A percentile compares a stretch with the other conserved stretches of the same genome.
Evolutionary conservation across 192 early-diverging fungal species (phyloP).

Genomic region (Neocallimastix lanati): DNA sequence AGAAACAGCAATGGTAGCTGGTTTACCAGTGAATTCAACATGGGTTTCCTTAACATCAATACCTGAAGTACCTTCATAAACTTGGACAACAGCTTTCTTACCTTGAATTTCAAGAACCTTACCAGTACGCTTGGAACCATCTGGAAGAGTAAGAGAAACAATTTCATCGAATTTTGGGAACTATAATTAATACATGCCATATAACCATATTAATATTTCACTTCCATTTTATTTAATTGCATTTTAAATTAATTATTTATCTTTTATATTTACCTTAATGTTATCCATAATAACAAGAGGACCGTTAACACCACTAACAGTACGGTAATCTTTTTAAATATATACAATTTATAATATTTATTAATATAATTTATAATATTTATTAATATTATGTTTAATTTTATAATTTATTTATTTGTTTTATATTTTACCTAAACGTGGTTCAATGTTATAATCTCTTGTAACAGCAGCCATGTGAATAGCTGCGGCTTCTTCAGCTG

Average conservation of each 20-base stretch:
- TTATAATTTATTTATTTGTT: too few species aligned
- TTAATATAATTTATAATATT: too few species aligned
- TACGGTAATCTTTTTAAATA: too few species aligned
- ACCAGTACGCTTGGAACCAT: slow-evolving; percentile 83
- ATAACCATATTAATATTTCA: too few species aligned
- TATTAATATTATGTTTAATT: too few species aligned
- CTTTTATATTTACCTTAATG: slow-evolving; percentile 70
- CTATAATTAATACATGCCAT: too few species aligned
- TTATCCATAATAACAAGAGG: slow-evolving; percentile 97
- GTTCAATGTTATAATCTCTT: slow-evolving; percentile 65
- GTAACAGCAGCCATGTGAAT: slow-evolving; percentile 75
- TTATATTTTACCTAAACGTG: slow-evolving; percentile 73
- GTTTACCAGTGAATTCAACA: slow-evolving; percentile 90
- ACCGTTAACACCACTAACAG: slow-evolving; percentile 92
- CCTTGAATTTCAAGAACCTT: slow-evolving; percentile 96
- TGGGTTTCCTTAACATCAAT: slow-evolving; percentile 91
- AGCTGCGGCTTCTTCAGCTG: slow-evolving; percentile 42
- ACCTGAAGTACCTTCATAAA: slow-evolving; percentile 93
- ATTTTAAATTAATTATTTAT: too few species aligned
- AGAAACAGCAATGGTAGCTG: slow-evolving; percentile 88
- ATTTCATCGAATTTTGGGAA: slow-evolving; percentile 96
- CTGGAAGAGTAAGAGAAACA: slow-evolving; percentile 88
- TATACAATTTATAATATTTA: too few species aligned
- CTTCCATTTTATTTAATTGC: too few species aligned
- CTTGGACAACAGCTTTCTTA: slow-evolving; percentile 81